These are phyloP conservation scores for Boletus patriciae DNA, from an alignment of 768 basidiomycete genomes.

Conservation along the genomic window DNA sequence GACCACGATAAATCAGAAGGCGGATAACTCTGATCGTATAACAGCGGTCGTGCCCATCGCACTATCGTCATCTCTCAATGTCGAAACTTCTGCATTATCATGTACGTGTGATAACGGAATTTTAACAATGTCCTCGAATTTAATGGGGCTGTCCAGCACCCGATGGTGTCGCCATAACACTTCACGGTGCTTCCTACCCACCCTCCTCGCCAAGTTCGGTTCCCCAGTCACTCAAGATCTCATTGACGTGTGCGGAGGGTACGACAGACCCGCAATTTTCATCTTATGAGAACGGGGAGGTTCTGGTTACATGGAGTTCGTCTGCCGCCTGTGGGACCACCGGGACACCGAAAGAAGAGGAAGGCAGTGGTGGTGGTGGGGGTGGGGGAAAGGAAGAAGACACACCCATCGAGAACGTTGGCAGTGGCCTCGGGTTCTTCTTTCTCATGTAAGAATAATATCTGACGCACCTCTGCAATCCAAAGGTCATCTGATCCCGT, in stretches of 20 bases:
- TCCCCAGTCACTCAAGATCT: slow-evolving; percentile 60
- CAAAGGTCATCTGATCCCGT: slow-evolving; percentile 41
- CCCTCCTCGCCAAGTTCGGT: slow-evolving; percentile 42
- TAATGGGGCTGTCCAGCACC: slow-evolving; percentile 41
- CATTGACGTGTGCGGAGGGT: slow-evolving; percentile 53
- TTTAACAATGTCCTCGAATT: background rate
- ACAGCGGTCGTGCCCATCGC: slow-evolving; percentile 77
- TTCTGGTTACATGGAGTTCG: slow-evolving; percentile 61
- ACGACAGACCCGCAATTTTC: slow-evolving; percentile 50
- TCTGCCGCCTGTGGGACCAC: slow-evolving; percentile 55
- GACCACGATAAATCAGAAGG: slow-evolving; percentile 63
- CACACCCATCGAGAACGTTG: slow-evolving; percentile 44
- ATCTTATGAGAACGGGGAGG: slow-evolving; percentile 57
- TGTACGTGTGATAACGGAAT: slow-evolving; percentile 37
- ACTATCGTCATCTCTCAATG: slow-evolving; percentile 32
- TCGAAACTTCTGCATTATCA: slow-evolving; percentile 29
- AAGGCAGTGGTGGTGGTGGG: slow-evolving; percentile 17
- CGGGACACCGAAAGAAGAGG: slow-evolving; percentile 28
- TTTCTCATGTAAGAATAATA: slow-evolving; percentile 70
- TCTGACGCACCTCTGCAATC: slow-evolving; percentile 1
- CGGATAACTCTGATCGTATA: slow-evolving; percentile 55
- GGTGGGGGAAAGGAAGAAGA: slow-evolving; percentile 19
- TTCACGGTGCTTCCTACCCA: slow-evolving; percentile 66
- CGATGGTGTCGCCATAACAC: slow-evolving; percentile 52
- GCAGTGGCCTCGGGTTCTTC: slow-evolving; percentile 86